Base-by-base conservation (phyloP, 2,329 filamentous ascomycete genomes). In the Graphiopsis chlorocephala region DNA sequence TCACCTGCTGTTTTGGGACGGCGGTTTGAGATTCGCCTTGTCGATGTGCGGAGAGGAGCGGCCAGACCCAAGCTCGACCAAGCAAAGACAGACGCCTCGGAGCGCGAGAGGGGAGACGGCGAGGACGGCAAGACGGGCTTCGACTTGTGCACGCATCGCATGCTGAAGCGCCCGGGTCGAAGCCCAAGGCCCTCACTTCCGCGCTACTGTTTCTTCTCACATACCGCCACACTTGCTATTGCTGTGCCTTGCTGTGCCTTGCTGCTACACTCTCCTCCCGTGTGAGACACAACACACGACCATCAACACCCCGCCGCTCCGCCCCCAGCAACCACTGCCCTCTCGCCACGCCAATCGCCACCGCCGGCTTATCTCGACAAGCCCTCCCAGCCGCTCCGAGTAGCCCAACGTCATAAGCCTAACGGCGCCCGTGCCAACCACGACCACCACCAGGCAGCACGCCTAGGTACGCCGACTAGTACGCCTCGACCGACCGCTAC, bases 261-360 rank as follows among this genome's bases (percentile, higher is more conserved):
- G 26, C 23, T 53, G 17, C 38, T 28, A n/a, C 33, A 17, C 56
- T 59, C 11, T 4, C 8, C 38, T 15, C 8, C 29, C 6, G n/a
- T 25, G 7, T 59, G 56, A 59, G 56, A 59, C 56, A 59, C 56
- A 59, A 59, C 38, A 59, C 56, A 47, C 56, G 35, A 48, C 56
- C 26, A 29, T 25, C 26, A 28, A 35, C 56, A 28, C 56, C 56
- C 35, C 28, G 25, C 20, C 33, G 7, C 15, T 29, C 28, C 52
- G 17, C 28, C 52, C 14, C 53, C 6, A 45, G 38, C 38, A 53
- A 53, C 50, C 5, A 29, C 26, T 8, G 8, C 35, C 55, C 56
- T 15, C 53, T 56, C 56, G 23, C 56, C 47, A 42, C 35, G 23
- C 31, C 33, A 25, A 28, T 33, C 48, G 50, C 38, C 38, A 45